These are phyloP conservation scores for Coniophora puteana DNA, from an alignment of 1,284 basidiomycete genomes.

Conservation along the genomic window DNA sequence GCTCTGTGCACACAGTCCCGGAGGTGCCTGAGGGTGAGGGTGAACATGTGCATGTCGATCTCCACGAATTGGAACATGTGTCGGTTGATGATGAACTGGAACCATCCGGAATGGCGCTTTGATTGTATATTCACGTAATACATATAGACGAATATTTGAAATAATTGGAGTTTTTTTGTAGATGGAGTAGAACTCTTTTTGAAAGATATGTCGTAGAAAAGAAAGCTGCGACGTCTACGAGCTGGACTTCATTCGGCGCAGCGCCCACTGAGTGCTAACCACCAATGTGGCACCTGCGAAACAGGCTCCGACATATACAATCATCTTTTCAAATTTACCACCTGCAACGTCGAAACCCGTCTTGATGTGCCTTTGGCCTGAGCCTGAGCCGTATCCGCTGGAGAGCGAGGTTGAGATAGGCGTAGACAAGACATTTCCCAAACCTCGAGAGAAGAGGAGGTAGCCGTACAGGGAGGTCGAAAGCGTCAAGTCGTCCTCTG, in stretches of 20 bases:
- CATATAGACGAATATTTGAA: neutral
- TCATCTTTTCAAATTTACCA: conserved; percentile 30
- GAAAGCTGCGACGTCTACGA: too few relatives aligned
- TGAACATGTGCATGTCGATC: conserved; percentile 7
- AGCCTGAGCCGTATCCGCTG: neutral
- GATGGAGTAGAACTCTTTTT: too few relatives aligned
- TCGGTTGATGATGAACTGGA: conserved; percentile 13
- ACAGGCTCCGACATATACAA: conserved; percentile 32
- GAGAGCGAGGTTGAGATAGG: conserved; percentile 34
- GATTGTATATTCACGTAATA: too few relatives aligned
- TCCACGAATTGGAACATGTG: conserved; percentile 6
- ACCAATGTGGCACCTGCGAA: conserved; percentile 32
- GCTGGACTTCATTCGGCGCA: neutral
- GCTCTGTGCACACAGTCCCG: conserved; percentile 19
- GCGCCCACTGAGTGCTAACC: conserved; percentile 22
- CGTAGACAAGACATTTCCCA: conserved; percentile 40
- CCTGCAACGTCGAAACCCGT: conserved; percentile 32
- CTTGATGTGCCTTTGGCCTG: conserved; percentile 3
- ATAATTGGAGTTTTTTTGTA: neutral
- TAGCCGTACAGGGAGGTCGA: conserved; percentile 34
- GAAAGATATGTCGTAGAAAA: too few relatives aligned
- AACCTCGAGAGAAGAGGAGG: conserved; percentile 33
- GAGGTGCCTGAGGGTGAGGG: conserved; percentile 22
- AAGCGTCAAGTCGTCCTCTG: conserved; percentile 33
- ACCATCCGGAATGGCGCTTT: conserved; percentile 27